Conservation (phyloP, 768 basidiomycete genomes). For the Hemileccinum impolitum region DNA sequence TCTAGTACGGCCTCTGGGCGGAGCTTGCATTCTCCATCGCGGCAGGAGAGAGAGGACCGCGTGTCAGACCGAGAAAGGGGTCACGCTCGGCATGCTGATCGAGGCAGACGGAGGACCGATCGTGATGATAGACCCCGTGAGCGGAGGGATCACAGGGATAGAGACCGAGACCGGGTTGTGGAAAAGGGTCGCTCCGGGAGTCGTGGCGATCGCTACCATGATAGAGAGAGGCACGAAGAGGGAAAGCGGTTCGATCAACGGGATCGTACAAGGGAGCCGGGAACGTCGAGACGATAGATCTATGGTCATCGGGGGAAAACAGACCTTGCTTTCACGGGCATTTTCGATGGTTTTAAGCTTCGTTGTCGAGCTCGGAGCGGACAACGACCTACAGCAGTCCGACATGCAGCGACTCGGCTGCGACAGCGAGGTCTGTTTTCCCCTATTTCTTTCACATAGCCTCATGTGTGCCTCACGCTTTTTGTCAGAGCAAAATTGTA, state of each 20-base stretch:
- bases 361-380: too few species aligned
- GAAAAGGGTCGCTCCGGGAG: slow-evolving; percentile 32
- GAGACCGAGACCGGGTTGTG: slow-evolving; percentile 23
- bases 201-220: slow-evolving; percentile 28
- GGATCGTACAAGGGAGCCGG: slow-evolving; percentile 15
- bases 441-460: too few species aligned
- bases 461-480: too few species aligned
- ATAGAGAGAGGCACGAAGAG: slow-evolving; percentile 14
- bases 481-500: too few species aligned
- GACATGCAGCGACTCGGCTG: too few species aligned
- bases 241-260: slow-evolving; percentile 3
- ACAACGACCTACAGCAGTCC: too few species aligned
- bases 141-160: slow-evolving; percentile 11
- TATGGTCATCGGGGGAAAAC: too few species aligned
- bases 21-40: slow-evolving; percentile 47
- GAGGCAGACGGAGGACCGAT: slow-evolving; percentile 10
- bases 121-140: slow-evolving; percentile 15
- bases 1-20: slow-evolving; percentile 44
- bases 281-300: slow-evolving; percentile 12
- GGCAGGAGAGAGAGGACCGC: slow-evolving; percentile 15
- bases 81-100: slow-evolving; percentile 12
- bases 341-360: too few species aligned
- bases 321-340: too few species aligned
- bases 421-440: too few species aligned
- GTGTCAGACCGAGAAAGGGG: slow-evolving; percentile 8